Base-by-base conservation (phyloP, 2,329 filamentous ascomycete genomes). In the Cladophialophora exuberans region DNA sequence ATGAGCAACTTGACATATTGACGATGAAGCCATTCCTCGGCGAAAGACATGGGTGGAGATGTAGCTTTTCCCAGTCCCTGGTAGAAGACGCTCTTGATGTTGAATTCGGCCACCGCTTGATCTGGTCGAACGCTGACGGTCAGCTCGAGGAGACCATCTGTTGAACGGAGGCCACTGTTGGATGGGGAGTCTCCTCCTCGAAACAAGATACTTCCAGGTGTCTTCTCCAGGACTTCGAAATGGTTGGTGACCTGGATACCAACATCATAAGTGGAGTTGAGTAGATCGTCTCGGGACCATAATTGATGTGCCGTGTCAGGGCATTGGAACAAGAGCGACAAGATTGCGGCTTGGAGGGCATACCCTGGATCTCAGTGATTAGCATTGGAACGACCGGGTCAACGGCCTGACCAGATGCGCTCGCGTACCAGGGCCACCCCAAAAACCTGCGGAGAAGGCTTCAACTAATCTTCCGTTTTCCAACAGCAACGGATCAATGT, bases 141-240 rank as follows among this genome's bases (percentile, higher is more conserved):
- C 64, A 88, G 85, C 67, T 86, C 78, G 61, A 89, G 88, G 18
- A 89, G 72, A 0, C 86, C 86, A 64, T 89, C 86, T 1, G 79
- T 81, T 6, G 77, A 74, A 4, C 86, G 77, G 2, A 81, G 77
- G 0, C 74, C 79, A 33, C 72, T 54, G 39, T 81, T 81, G 18
- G 82, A 74, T 0, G 86, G 86, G 1, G 82, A 82, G 59, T 85
- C 86, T 10, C 86, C 86, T 61, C 83, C 86, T 18, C 86, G 82
- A 17, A 89, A 77, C 0, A 83, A 77, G 56, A 89, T 85, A 7
- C 78, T 74, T 5, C 76, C 76, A 0, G 80, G 73, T 0, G 81
- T 84, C 71, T 86, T 86, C 46, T 85, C 80, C 1, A 89, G 73
- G 0, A 89, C 85, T 67, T 88, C 83, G 65, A 89, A 89, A 69